A percentile compares a stretch with the other conserved stretches of the same genome.
Conservation (phyloP, 2,329 filamentous ascomycete species). For the Aspergillus sergii region DNA sequence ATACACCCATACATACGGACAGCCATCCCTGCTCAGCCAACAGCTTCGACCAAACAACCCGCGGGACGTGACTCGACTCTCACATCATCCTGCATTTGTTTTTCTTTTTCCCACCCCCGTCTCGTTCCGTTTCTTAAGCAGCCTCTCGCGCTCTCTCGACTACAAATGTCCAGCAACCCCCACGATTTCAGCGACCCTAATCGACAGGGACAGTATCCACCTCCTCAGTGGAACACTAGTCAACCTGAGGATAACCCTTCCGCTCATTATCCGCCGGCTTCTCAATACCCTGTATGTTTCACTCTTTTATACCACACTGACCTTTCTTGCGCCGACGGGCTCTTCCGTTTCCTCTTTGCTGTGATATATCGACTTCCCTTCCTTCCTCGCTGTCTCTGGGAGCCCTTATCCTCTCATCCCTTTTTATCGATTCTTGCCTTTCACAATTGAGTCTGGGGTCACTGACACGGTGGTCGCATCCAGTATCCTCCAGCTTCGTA, state of each 20-base stretch:
- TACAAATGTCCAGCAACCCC: constrained; percentile 48
- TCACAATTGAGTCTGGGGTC: not conserved
- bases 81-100: constrained; percentile 33
- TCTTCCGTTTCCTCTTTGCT: constrained; percentile 2
- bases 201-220: constrained; percentile 50
- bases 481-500: constrained; percentile 38
- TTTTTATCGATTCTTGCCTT: constrained; percentile 5
- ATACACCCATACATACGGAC: constrained; percentile 15
- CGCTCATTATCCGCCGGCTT: constrained; percentile 35
- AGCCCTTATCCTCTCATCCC: not conserved
- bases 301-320: not conserved
- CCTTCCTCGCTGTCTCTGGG: constrained; percentile 6
- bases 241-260: constrained; percentile 43
- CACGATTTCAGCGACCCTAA: constrained; percentile 44
- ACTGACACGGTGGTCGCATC: constrained; percentile 10
- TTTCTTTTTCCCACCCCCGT: constrained; percentile 25
- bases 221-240: constrained; percentile 43
- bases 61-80: constrained; percentile 28
- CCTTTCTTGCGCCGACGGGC: not conserved
- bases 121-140: constrained; percentile 25
- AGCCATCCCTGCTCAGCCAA: constrained; percentile 19
- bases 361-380: constrained; percentile 17
- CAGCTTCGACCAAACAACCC: constrained; percentile 19
- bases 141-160: constrained; percentile 24
- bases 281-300: constrained; percentile 42